phyloP scores from a whole-genome alignment of 2,329 filamentous ascomycete species.

The Pseudocercospora ulei region DNA sequence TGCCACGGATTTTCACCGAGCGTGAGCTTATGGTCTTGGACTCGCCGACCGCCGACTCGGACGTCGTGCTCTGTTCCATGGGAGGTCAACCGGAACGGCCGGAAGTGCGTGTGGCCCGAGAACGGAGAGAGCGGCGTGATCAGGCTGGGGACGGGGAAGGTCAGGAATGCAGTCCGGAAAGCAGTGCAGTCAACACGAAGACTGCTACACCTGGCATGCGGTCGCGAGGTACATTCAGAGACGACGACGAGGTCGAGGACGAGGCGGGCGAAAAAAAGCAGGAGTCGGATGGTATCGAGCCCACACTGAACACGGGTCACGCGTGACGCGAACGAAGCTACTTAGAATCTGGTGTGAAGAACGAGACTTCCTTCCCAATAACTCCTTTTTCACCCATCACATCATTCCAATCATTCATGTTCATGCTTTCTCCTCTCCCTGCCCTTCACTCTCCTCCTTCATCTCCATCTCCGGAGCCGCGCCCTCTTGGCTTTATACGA shows the following conservation, averaged over 20 bases:
- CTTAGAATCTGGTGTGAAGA: too few species aligned
- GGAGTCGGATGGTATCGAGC: constrained; percentile 19
- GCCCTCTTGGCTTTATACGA: too few species aligned
- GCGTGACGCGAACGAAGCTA: constrained; percentile 3
- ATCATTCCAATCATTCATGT: too few species aligned
- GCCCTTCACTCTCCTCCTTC: too few species aligned
- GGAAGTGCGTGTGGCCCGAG: constrained; percentile 29
- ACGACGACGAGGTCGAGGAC: constrained; percentile 21
- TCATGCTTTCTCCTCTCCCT: too few species aligned
- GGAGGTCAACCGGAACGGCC: constrained; percentile 42
- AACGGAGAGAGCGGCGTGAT: constrained; percentile 21
- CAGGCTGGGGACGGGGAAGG: constrained; percentile 25
- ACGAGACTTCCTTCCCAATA: too few species aligned
- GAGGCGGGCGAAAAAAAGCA: constrained; percentile 18
- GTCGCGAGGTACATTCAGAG: constrained; percentile 24
- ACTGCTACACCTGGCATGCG: constrained; percentile 19
- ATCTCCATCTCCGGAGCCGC: too few species aligned
- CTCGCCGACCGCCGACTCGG: constrained; percentile 46
- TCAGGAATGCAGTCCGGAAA: constrained; percentile 23
- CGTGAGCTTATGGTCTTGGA: constrained; percentile 46
- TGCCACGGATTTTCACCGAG: constrained; percentile 45
- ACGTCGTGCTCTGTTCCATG: constrained; percentile 46
- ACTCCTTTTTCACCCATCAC: too few species aligned
- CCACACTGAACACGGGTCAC: constrained; percentile 26
- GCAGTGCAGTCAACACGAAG: constrained; percentile 18